Base-by-base conservation (phyloP, 495 filamentous ascomycete species). In the Bombardia bombarda region DNA sequence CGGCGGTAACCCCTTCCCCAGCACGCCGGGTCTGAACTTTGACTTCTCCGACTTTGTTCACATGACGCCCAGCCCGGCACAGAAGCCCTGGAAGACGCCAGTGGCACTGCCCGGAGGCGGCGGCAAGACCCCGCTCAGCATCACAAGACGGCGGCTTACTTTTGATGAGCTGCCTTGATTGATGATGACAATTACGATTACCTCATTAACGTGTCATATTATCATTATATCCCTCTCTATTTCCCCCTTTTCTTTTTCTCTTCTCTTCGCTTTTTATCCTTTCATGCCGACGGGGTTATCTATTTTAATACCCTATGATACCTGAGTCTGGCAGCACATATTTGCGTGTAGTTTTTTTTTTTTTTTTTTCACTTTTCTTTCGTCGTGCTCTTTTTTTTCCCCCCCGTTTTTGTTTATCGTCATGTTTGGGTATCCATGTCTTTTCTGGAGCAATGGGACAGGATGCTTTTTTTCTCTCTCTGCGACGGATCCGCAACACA, bases 21-120 rank as follows among this genome's bases (percentile, higher is more conserved):
- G 63, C 34, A 84, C 81, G 2, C 81, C 82, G 1, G 68, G 69
- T 6, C 66, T 75, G 42, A 78, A 79, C 45, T 95, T 96, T 67
- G 92, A 96, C 66, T 95, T 96, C 66, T 80, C 88, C 7, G 93
- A 97, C 58, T 99, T 94, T 58, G 83, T 97, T 46, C 95, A 99
- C 57, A 86, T 96, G 62, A 94, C 92, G 12, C 92, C 93, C 4
- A 92, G 86, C 51, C 93, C 92, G 3, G 92, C 89, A 9, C 92
- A 95, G 62, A 86, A 79, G 44, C 73, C 80, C 4, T 95, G 82
- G 81, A 69, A 83, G 75, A 79, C 68, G 78, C 92, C 43, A 69
- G 79, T 55, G 58, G 49, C 55, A 1, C 41, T 41, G 9, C 9
- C 26, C 26, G 49, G 49, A 7, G n/a, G n/a, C n/a, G n/a, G n/a